A percentile compares a stretch with the other conserved stretches of the same genome.
These are phyloP conservation scores for Kingdonia uniflora DNA, from an alignment of 164 flowering plant species.

Conservation along the genomic window DNA sequence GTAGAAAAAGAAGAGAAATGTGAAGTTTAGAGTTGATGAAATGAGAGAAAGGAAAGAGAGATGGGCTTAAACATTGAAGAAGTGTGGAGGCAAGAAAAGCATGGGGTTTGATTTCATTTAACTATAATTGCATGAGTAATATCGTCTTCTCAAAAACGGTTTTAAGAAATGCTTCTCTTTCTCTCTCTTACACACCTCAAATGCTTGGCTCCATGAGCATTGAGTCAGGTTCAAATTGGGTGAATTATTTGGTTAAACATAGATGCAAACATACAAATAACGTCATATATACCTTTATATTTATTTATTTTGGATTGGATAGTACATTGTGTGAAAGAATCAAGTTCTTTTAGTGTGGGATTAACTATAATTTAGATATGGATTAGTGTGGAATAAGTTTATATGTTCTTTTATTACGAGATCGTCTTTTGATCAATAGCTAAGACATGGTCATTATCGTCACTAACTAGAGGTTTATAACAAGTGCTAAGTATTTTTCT, in stretches of 20 bases:
- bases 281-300: too few relatives aligned
- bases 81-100: conserved; percentile 57
- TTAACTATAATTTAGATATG: background rate
- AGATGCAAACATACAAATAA: conserved; percentile 18
- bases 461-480: too few relatives aligned
- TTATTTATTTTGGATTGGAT: too few relatives aligned
- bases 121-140: conserved; percentile 49
- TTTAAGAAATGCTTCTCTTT: conserved; percentile 18
- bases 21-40: background rate
- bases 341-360: background rate
- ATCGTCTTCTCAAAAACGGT: conserved; percentile 22
- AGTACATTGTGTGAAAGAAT: too few relatives aligned
- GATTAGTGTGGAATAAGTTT: too few relatives aligned
- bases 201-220: conserved; percentile 16
- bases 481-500: too few relatives aligned
- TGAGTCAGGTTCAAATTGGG: conserved; percentile 48
- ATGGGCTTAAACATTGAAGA: conserved; percentile 33
- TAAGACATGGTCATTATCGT: too few relatives aligned
- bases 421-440: too few relatives aligned
- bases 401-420: too few relatives aligned
- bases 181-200: conserved; percentile 8
- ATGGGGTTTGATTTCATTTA: conserved; percentile 31
- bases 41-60: too few relatives aligned
- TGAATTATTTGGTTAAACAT: conserved; percentile 35
- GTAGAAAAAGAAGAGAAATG: background rate